Evolutionary conservation across 192 early-diverging fungal genomes (phyloP), one percentile per base, ranked within the genome.

Genomic region (Paraglomus brasilianum): DNA sequence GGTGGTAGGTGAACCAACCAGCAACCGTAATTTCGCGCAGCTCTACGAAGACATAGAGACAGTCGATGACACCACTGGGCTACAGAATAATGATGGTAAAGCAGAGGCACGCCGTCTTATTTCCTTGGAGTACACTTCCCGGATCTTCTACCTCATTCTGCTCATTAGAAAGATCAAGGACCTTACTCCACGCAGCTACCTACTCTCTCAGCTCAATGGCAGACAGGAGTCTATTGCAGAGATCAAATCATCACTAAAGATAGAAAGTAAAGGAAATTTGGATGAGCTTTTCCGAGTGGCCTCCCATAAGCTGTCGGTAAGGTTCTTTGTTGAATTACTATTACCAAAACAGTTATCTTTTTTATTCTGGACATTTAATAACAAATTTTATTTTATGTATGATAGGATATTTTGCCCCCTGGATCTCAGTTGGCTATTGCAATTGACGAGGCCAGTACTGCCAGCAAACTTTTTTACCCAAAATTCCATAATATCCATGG

Each of bases 191-290:
- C 52, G 52, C 11, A n/a, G n/a, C 11, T 24, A 53, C 19, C 30
- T 53, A 53, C 30, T 53, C 0, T 11, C 8, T 53, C 19, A 9
- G 17, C 51, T 55, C 15, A 24, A n/a, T n/a, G n/a, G n/a, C n/a
- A n/a, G n/a, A n/a, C n/a, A 55, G 36, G 21, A 55, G 36, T 55
- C 52, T 55, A 55, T 55, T 55, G 52, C 21, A 24, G 21, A 55
- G n/a, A n/a, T n/a, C n/a, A n/a, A n/a, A n/a, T n/a, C n/a, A n/a
- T n/a, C n/a, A n/a, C n/a, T n/a, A n/a, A n/a, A n/a, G n/a, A n/a
- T n/a, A n/a, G n/a, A n/a, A n/a, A n/a, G n/a, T n/a, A n/a, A n/a
- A n/a, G n/a, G n/a, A n/a, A n/a, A n/a, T n/a, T n/a, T n/a, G n/a
- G n/a, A n/a, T n/a, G n/a, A n/a, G n/a, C n/a, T n/a, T n/a, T n/a